Evolutionary conservation across 164 flowering plant genomes (phyloP).

Genomic region (Protea cynaroides): DNA sequence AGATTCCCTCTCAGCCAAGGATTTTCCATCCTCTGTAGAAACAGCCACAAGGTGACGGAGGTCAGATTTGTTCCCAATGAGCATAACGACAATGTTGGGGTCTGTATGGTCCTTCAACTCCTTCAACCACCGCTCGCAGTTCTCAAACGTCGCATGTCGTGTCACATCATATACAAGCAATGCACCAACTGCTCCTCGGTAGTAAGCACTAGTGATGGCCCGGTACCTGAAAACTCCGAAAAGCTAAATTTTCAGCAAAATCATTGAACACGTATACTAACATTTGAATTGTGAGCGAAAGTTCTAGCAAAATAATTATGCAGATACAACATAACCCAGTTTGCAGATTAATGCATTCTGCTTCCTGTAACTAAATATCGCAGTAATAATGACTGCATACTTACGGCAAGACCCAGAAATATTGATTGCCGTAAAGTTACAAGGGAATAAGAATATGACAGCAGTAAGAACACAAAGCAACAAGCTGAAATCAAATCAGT

Average conservation of each 20-base stretch:
- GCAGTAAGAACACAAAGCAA: too few relatives aligned
- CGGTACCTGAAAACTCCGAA: constrained; percentile 40
- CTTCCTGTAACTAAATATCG: too few relatives aligned
- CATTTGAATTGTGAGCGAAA: not conserved
- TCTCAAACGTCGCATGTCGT: constrained; percentile 57
- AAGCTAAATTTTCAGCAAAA: not conserved
- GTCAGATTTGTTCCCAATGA: constrained; percentile 67
- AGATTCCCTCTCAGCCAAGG: constrained; percentile 58
- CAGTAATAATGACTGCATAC: too few relatives aligned
- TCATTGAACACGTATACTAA: not conserved
- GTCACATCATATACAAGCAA: constrained; percentile 64
- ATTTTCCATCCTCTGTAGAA: constrained; percentile 49
- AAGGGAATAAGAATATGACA: too few relatives aligned
- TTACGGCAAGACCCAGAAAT: too few relatives aligned
- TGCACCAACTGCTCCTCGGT: constrained; percentile 72
- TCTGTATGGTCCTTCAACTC: constrained; percentile 67
- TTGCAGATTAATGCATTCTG: too few relatives aligned
- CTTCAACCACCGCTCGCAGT: constrained; percentile 56
- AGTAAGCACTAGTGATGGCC: constrained; percentile 75
- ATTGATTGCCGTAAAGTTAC: too few relatives aligned
- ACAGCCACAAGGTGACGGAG: constrained; percentile 68
- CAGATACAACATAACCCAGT: too few relatives aligned
- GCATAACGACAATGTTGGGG: constrained; percentile 70
- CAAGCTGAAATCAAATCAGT: too few relatives aligned
- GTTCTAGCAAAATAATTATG: not conserved